phyloP scores from a whole-genome alignment of 2,329 filamentous ascomycete genomes.

The Fonsecaea erecta region DNA sequence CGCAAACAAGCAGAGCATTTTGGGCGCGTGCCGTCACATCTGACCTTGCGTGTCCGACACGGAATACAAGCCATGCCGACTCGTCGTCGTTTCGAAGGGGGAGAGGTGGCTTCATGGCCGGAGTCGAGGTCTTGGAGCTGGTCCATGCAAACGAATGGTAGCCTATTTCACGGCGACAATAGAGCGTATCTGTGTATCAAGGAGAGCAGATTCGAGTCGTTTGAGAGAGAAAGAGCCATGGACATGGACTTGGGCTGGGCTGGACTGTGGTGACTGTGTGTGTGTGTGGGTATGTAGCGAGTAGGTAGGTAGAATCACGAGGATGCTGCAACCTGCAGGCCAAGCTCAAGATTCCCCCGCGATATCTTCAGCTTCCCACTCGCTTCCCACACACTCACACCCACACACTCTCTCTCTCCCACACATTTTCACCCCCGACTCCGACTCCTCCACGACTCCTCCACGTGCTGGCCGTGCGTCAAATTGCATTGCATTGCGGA shows the following conservation, averaged over 20 bases:
- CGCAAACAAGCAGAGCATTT: background rate
- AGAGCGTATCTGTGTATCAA: background rate
- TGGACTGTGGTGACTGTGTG: no score
- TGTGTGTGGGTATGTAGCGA: no score
- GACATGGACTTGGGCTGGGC: no score
- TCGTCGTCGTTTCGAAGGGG: background rate
- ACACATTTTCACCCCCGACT: background rate
- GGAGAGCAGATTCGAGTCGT: background rate
- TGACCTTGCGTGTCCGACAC: background rate
- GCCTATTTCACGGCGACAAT: background rate
- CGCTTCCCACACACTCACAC: no score
- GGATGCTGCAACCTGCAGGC: background rate
- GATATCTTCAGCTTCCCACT: background rate
- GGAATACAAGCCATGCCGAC: background rate
- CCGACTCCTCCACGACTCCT: no score
- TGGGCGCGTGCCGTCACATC: background rate
- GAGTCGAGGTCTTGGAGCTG: slow-evolving; percentile 1
- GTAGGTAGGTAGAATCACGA: background rate
- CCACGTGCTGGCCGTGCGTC: background rate
- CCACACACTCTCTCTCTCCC: no score
- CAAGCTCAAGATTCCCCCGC: background rate
- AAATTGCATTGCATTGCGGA: background rate
- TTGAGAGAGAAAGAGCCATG: background rate
- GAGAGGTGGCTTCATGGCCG: background rate
- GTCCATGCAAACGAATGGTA: background rate